phyloP scores from a whole-genome alignment of 148 eudicot species.

The Chenopodium formosanum region DNA sequence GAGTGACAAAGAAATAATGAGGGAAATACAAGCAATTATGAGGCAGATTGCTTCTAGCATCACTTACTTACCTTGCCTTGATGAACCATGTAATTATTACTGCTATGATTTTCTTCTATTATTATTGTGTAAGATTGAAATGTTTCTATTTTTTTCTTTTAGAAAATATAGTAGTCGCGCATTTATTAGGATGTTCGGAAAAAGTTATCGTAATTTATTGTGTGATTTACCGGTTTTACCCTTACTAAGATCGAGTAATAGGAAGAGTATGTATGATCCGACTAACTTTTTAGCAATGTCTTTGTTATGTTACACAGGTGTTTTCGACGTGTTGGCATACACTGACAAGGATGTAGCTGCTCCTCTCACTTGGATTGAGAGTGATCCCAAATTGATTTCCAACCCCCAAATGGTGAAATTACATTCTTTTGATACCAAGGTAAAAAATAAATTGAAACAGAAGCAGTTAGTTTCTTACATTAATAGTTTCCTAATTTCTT shows the following conservation, averaged over 20 bases:
- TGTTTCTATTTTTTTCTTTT: background rate
- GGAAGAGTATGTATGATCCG: background rate
- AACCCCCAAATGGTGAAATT: constrained; percentile 97
- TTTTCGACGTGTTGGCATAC: constrained; percentile 91
- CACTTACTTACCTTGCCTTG: constrained; percentile 95
- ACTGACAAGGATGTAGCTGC: constrained; percentile 80
- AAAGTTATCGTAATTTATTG: no score
- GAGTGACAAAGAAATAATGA: constrained; percentile 98
- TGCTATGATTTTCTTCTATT: background rate
- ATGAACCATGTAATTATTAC: constrained; percentile 73
- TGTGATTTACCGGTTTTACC: no score
- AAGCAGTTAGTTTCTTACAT: background rate
- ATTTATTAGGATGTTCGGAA: no score
- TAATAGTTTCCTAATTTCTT: background rate
- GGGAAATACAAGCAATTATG: constrained; percentile 99
- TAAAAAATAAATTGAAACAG: constrained; percentile 16
- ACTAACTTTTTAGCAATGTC: no score
- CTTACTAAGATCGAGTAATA: no score
- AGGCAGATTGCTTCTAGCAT: constrained; percentile 95
- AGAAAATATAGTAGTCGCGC: background rate
- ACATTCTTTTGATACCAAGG: constrained; percentile 96
- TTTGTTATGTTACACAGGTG: constrained; percentile 48
- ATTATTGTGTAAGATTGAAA: background rate
- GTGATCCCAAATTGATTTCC: constrained; percentile 85
- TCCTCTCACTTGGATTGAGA: constrained; percentile 93